These are phyloP conservation scores for Potentilla sterilis DNA, from an alignment of 306 rosid species.

Conservation along the genomic window DNA sequence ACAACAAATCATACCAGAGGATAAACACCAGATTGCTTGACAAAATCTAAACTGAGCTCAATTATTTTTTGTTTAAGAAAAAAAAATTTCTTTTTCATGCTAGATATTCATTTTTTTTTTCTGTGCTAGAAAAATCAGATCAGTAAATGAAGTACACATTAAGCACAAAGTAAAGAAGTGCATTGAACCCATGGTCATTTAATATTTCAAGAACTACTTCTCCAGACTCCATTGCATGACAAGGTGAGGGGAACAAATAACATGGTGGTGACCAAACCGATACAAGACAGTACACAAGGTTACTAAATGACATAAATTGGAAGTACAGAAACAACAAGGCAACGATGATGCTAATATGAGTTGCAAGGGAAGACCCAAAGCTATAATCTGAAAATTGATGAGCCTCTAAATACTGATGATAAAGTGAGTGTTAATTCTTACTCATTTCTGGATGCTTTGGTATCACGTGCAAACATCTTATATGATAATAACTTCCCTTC, in stretches of 20 bases:
- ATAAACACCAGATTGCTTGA: not conserved
- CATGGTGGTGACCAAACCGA: not conserved
- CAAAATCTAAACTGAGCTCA: not conserved
- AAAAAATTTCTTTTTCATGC: too few relatives aligned
- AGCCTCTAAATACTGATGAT: constrained; percentile 9
- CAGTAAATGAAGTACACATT: not conserved
- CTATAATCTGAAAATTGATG: not conserved
- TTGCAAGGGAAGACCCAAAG: not conserved
- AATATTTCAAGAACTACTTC: not conserved
- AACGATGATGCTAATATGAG: not conserved
- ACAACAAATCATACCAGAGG: not conserved
- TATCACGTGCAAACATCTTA: constrained; percentile 96
- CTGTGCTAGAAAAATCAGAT: not conserved
- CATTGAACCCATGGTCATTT: not conserved
- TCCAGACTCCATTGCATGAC: not conserved
- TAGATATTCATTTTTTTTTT: not conserved
- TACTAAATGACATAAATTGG: not conserved
- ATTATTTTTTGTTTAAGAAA: too few relatives aligned
- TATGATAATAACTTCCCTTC: constrained; percentile 88
- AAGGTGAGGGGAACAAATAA: not conserved
- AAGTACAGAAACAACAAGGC: not conserved
- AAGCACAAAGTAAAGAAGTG: not conserved
- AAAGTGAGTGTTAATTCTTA: constrained; percentile 43
- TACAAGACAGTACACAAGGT: not conserved
- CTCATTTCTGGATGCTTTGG: constrained; percentile 93